A percentile compares a stretch with the other conserved stretches of the same genome.
These are phyloP conservation scores for Poterioochromonas sp. DNA, from an alignment of 352 stramenopile species.

Conservation along the genomic window DNA sequence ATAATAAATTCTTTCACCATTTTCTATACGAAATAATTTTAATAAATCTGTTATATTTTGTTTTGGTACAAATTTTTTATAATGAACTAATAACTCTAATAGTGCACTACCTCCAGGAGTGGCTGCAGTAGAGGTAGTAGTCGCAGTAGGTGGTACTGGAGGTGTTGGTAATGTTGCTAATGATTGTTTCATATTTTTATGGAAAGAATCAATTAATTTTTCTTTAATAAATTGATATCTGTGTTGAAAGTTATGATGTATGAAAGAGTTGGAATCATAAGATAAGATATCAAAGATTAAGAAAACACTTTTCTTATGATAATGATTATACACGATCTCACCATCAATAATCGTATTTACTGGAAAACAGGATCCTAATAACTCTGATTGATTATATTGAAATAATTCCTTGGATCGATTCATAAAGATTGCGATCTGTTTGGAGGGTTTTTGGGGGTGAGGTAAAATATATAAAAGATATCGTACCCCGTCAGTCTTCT, in stretches of 20 bases:
- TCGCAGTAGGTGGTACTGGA: background rate
- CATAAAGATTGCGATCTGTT: slow-evolving; percentile 5
- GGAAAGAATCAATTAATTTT: background rate
- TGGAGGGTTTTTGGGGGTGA: background rate
- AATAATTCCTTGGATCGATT: slow-evolving; percentile 7
- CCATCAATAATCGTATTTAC: slow-evolving; percentile 14
- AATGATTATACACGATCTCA: slow-evolving; percentile 23
- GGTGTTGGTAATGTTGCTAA: too few species aligned
- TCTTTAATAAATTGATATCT: background rate
- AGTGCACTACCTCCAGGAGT: background rate
- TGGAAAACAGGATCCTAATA: background rate
- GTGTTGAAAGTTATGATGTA: background rate
- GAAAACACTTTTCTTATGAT: slow-evolving; percentile 2
- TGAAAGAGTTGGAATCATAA: background rate
- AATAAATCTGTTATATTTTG: background rate
- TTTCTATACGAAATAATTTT: background rate
- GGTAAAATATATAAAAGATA: slow-evolving; percentile 26
- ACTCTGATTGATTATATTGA: background rate
- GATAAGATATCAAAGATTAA: slow-evolving; percentile 28
- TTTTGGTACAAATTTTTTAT: too few species aligned
- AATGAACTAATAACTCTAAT: too few species aligned
- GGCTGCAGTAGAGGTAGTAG: background rate
- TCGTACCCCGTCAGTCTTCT: slow-evolving; percentile 26
- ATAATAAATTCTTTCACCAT: slow-evolving; percentile 18
- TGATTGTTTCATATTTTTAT: background rate